Conservation (phyloP, 192 early-diverging fungal species). For the Podila minutissima region DNA sequence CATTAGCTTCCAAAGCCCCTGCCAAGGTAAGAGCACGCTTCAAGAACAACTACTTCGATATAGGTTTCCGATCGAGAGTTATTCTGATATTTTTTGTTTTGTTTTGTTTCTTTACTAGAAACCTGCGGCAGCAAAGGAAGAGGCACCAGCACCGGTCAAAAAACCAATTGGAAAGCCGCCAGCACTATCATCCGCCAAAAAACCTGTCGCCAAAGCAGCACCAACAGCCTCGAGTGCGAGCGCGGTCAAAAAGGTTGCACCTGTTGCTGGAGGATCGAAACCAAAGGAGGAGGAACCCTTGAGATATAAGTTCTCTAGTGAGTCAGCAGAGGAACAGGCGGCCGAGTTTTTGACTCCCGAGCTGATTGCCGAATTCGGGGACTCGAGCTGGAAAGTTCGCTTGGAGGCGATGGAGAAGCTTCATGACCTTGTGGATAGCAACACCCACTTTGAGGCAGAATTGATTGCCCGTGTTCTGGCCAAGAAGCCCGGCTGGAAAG, state of each 20-base stretch:
- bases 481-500: conserved; percentile 95
- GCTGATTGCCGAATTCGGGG: conserved; percentile 69
- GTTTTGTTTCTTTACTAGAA: conserved; percentile 19
- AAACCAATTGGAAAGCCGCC: conserved; percentile 49
- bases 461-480: conserved; percentile 81
- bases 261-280: conserved; percentile 47
- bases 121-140: conserved; percentile 31
- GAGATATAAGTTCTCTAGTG: conserved; percentile 75
- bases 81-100: background rate
- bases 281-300: conserved; percentile 68
- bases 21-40: conserved; percentile 34
- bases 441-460: conserved; percentile 74
- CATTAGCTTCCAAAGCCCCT: conserved; percentile 24
- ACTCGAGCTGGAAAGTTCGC: conserved; percentile 89
- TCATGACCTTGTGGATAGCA: conserved; percentile 68
- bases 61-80: background rate
- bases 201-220: conserved; percentile 30
- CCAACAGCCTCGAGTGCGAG: conserved; percentile 7
- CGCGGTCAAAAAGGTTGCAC: conserved; percentile 35
- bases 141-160: conserved; percentile 36
- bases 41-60: background rate
- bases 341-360: conserved; percentile 68
- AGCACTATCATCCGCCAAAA: conserved; percentile 11
- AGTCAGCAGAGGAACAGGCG: conserved; percentile 74
- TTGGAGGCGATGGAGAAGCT: conserved; percentile 86